Conservation (phyloP, 306 rosid genomes). For the Trifolium fragiferum region DNA sequence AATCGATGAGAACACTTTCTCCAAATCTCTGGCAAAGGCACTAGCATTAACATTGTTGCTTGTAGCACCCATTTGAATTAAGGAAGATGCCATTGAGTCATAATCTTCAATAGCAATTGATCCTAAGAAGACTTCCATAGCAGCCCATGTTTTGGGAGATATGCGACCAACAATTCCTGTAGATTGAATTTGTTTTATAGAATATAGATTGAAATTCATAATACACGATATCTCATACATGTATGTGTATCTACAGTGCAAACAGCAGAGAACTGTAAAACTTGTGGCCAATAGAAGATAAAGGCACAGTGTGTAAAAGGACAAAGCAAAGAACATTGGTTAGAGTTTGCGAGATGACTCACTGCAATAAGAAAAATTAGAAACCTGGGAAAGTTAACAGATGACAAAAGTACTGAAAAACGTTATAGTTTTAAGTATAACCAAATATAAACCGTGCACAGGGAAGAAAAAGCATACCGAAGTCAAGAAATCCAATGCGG, state of each 20-base stretch:
- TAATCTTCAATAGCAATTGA: slow-evolving; percentile 89
- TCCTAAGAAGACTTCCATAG: slow-evolving; percentile 91
- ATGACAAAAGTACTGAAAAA: slow-evolving; percentile 22
- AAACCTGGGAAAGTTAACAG: slow-evolving; percentile 21
- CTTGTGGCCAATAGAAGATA: neutral
- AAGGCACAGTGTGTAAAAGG: neutral
- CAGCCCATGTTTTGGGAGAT: slow-evolving; percentile 93
- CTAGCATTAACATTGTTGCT: slow-evolving; percentile 62
- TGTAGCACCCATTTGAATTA: slow-evolving; percentile 98
- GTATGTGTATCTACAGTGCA: neutral
- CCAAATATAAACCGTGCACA: slow-evolving; percentile 25
- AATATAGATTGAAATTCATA: slow-evolving; percentile 28
- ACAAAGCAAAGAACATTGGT: slow-evolving; percentile 2
- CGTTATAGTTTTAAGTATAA: slow-evolving; percentile 31
- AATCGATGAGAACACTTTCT: slow-evolving; percentile 79
- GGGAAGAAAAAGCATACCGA: slow-evolving; percentile 62
- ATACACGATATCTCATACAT: neutral
- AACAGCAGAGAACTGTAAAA: neutral
- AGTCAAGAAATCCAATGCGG: slow-evolving; percentile 96
- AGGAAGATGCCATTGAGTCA: slow-evolving; percentile 87
- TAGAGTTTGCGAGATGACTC: slow-evolving; percentile 19
- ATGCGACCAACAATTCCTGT: slow-evolving; percentile 95
- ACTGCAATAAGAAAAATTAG: neutral
- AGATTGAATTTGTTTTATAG: slow-evolving; percentile 23
- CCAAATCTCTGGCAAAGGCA: slow-evolving; percentile 85